Conservation (phyloP, 139 green algal genomes). For the Chlamydomonas urium region DNA sequence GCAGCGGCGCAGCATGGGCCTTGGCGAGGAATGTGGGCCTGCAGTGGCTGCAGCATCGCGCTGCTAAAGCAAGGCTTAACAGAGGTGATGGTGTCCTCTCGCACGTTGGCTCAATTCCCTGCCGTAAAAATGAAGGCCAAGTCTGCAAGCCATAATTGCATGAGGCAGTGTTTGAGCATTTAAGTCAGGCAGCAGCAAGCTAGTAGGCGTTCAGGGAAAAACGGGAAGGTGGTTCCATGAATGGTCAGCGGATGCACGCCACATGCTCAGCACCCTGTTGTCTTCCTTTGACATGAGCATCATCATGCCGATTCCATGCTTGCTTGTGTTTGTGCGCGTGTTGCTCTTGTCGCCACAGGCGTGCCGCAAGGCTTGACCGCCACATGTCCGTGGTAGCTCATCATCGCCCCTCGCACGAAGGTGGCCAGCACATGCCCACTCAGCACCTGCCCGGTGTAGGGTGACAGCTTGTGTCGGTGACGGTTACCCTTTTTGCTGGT, state of each 20-base stretch:
- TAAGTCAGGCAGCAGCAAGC: neutral
- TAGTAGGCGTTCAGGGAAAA: neutral
- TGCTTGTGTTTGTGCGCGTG: neutral
- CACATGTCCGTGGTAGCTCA: neutral
- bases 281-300: neutral
- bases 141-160: no score
- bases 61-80: no score
- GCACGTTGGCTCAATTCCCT: no score
- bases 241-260: neutral
- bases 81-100: no score
- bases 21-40: no score
- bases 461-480: constrained; percentile 72
- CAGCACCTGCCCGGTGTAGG: constrained; percentile 57
- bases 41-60: no score
- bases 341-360: neutral
- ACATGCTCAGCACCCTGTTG: neutral
- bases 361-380: neutral
- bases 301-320: neutral
- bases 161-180: neutral
- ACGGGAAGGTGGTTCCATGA: neutral
- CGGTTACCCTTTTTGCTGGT: constrained; percentile 40
- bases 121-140: no score
- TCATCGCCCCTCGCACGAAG: constrained; percentile 56
- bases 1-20: no score
- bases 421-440: constrained; percentile 67